These are phyloP conservation scores for Olyra latifolia DNA, from an alignment of 176 grass and related monocot genomes.

Conservation along the genomic window DNA sequence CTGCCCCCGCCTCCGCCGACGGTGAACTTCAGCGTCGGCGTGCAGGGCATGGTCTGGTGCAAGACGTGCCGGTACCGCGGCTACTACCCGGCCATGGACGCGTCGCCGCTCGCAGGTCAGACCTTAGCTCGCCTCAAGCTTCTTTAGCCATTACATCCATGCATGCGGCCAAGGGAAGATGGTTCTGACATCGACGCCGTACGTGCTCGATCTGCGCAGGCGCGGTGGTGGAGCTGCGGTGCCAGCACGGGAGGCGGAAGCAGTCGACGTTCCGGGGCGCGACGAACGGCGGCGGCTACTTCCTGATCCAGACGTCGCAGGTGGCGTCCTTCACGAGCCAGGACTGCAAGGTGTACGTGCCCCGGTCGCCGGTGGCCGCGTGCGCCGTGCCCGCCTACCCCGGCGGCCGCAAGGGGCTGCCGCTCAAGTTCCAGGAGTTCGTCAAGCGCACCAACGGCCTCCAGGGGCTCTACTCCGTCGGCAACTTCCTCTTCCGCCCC, in stretches of 20 bases:
- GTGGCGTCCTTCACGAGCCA: constrained; percentile 59
- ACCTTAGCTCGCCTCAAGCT: background rate
- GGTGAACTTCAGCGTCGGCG: constrained; percentile 61
- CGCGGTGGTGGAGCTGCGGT: constrained; percentile 49
- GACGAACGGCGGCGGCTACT: constrained; percentile 48
- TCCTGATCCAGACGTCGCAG: constrained; percentile 55
- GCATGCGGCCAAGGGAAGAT: background rate
- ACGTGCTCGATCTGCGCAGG: constrained; percentile 10
- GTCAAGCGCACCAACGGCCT: constrained; percentile 47
- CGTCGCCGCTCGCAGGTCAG: constrained; percentile 46
- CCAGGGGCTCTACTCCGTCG: constrained; percentile 55
- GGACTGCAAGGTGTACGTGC: constrained; percentile 53
- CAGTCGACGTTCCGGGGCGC: constrained; percentile 18
- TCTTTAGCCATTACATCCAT: background rate
- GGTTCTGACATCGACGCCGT: background rate
- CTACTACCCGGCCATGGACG: constrained; percentile 48
- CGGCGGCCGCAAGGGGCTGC: constrained; percentile 15
- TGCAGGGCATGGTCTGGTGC: constrained; percentile 63
- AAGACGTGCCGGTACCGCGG: constrained; percentile 37
- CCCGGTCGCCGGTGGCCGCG: constrained; percentile 13
- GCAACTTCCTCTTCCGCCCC: constrained; percentile 61
- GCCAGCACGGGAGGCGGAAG: constrained; percentile 18
- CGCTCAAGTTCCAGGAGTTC: constrained; percentile 63
- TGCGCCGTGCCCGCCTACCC: constrained; percentile 37
- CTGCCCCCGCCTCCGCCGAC: constrained; percentile 40